Conservation (phyloP, 1,139 yeast species). For the Magnusiomyces clavatus region DNA sequence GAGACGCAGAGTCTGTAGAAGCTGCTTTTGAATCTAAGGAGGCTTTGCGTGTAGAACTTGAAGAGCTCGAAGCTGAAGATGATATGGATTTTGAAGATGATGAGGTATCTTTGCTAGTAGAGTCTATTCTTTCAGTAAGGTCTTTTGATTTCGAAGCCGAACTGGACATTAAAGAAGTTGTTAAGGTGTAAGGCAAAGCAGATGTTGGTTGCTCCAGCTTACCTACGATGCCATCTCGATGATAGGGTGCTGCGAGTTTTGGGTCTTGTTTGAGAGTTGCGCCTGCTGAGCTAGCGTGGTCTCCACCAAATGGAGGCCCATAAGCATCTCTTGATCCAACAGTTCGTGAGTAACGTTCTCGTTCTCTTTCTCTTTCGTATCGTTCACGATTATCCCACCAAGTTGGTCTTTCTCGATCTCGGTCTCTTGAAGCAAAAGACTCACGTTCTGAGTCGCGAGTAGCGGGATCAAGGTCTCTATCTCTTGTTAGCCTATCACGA, state of each 20-base stretch:
- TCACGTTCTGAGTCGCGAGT: conserved; percentile 12
- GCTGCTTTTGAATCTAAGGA: background rate
- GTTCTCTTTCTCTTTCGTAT: conserved; percentile 16
- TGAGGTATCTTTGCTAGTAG: too few species aligned
- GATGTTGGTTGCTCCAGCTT: too few species aligned
- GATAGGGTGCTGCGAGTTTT: too few species aligned
- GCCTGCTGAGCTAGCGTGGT: too few species aligned
- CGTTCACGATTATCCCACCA: conserved; percentile 12
- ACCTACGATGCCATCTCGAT: too few species aligned
- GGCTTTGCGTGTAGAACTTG: background rate
- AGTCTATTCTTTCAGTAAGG: too few species aligned
- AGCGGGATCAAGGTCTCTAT: conserved; percentile 6
- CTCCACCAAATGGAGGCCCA: too few species aligned
- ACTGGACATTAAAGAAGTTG: too few species aligned
- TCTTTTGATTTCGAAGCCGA: too few species aligned
- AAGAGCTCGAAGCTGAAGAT: background rate
- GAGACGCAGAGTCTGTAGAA: background rate
- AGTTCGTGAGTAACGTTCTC: conserved; percentile 13
- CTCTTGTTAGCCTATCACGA: conserved; percentile 3
- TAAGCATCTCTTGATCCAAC: conserved; percentile 3
- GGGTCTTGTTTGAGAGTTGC: too few species aligned
- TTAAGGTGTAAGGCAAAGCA: too few species aligned
- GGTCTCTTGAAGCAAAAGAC: conserved; percentile 1
- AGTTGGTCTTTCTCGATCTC: background rate
- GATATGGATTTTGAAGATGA: background rate